These are phyloP conservation scores for Apiospora phragmitis DNA, from an alignment of 2,329 filamentous ascomycete genomes.

Conservation along the genomic window DNA sequence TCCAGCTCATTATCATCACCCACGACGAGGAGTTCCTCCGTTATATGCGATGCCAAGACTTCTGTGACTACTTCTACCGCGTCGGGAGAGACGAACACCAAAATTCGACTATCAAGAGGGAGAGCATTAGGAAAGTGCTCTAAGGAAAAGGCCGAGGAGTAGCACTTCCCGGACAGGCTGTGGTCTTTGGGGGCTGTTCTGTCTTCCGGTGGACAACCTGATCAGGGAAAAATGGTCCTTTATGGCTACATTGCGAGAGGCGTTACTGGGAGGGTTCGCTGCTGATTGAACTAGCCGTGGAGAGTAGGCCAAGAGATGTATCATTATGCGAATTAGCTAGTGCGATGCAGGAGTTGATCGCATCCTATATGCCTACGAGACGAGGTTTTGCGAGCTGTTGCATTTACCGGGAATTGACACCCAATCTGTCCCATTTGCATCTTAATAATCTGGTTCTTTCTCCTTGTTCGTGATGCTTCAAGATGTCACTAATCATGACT, in stretches of 20 bases:
- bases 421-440: neutral
- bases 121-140: slow-evolving; percentile 56
- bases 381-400: neutral
- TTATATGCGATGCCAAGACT: slow-evolving; percentile 92
- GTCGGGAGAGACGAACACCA: slow-evolving; percentile 81
- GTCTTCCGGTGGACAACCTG: neutral
- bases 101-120: slow-evolving; percentile 80
- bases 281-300: neutral
- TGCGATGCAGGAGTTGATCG: neutral
- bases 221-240: neutral
- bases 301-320: neutral
- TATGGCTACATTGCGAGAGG: neutral
- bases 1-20: slow-evolving; percentile 97
- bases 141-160: slow-evolving; percentile 19
- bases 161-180: neutral
- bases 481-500: no score
- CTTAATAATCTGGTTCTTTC: neutral
- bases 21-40: slow-evolving; percentile 96
- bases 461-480: neutral
- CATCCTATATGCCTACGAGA: neutral
- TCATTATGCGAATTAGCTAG: neutral
- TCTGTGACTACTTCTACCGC: slow-evolving; percentile 88
- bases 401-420: neutral
- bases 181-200: neutral
- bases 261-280: neutral